Base-by-base conservation (phyloP, 441 rosid genomes). In the Biscutella laevigata region DNA sequence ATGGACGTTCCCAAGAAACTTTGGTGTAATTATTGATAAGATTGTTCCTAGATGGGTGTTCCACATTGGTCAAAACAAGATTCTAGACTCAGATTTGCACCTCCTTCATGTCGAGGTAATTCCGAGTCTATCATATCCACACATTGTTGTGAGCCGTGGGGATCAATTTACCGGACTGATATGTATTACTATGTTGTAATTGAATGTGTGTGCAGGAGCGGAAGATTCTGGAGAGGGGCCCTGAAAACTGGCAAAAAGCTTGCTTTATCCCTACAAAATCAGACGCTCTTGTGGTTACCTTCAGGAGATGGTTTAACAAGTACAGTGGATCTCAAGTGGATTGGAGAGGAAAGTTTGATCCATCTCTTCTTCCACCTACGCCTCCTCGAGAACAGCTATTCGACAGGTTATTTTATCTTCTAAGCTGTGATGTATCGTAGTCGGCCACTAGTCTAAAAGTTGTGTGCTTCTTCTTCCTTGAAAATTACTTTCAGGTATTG, bases 31-130 rank as follows among this genome's bases (percentile, higher is more conserved):
- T 83, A 69, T 81, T 13, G 92, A 90, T 51, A 78, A 71, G 72
- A 58, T 90, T 57, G 42, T 87, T 43, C 98, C 98, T 5, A 65
- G 96, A 61, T 90, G 98, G 98, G 41, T 87, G 50, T 79, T 78
- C 68, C 98, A 90, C 50, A 56, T 79, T 45, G 79, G 81, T 43
- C 82, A 73, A 41, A 87, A 87, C 70, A 75, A 80, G 39, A 71
- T 90, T 59, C 79, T 90, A 34, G 98, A 90, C 83, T 87, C 92
- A 13, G 95, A 87, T 74, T 58, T 90, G 44, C 81, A 81, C 68
- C 88, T 90, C 50, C 88, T 90, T 73, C 95, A 84, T 54, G 62
- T 79, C 10, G 88, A 90, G 96, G 98, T 90, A 47, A 62, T 33
- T 59, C 25, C 57, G 29, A 44, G 55, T 36, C 36, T 26, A 32